Base-by-base conservation (phyloP, 176 grass and related monocot genomes). In the Carex kokanica region DNA sequence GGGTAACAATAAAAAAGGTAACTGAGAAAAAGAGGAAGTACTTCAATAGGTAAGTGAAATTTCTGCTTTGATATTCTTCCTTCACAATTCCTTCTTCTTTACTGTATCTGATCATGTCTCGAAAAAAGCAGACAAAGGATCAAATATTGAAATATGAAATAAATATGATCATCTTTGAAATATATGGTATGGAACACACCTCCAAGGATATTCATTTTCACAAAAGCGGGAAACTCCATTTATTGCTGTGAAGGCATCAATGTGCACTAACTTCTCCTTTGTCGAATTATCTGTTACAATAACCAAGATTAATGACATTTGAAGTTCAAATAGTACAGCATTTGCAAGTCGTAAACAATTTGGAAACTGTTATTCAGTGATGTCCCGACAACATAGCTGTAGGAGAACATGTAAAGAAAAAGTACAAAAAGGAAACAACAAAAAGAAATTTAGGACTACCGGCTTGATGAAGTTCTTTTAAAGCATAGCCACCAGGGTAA, bases 191-290 rank as follows among this genome's bases (percentile, higher is more conserved):
- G 36, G 29, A 61, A 38, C 57, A 52, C 18, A 95, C 96, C 96
- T 95, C 96, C 96, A 98, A 93, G 89, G 89, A 86, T 98, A 93
- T 88, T 90, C 85, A 83, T 89, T 93, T 93, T 98, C 93, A 70
- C 81, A 98, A 88, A 98, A 98, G 58, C 88, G 87, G 83, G 96
- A 98, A 91, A 98, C 89, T 75, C 96, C 96, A 74, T 89, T 93
- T 45, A 81, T 95, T 51, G 96, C 96, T 24, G 96, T 90, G 81
- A 95, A 98, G 51, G 91, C 64, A 89, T 98, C 96, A 75, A 98
- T 90, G 53, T 95, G 96, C 74, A 95, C 91, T 16, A 78, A 81
- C 68, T 91, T 98, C 80, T 95, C 93, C 32, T 87, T 91, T 78
- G 69, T 67, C 3, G 84, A 88, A 85, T 71, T 84, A 91, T 89